Evolutionary conservation across 2,329 filamentous ascomycete species (phyloP).

Genomic region (Verticillium tricorpus): DNA sequence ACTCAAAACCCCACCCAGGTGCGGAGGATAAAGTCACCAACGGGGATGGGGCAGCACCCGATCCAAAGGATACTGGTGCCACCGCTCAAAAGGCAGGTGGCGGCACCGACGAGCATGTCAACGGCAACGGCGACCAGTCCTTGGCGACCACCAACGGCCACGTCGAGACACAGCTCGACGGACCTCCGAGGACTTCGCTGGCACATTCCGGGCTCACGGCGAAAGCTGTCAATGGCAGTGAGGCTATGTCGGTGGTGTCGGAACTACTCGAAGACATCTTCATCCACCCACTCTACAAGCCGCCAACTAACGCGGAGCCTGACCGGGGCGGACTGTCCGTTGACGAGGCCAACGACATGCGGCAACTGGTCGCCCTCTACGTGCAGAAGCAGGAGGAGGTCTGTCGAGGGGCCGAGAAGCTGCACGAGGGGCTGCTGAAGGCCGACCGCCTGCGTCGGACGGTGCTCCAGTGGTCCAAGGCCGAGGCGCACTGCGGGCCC

Average conservation of each 20-base stretch:
- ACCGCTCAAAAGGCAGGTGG: conserved; percentile 10
- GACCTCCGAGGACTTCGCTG: neutral
- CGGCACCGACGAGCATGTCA: neutral
- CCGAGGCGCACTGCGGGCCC: conserved; percentile 65
- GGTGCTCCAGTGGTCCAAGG: conserved; percentile 71
- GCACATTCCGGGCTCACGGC: neutral
- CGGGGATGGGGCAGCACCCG: neutral
- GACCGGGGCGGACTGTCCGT: conserved; percentile 71
- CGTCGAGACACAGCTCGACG: neutral
- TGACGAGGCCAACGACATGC: conserved; percentile 72
- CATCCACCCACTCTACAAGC: conserved; percentile 71
- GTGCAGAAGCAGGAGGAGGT: conserved; percentile 86
- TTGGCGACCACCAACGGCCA: conserved; percentile 1
- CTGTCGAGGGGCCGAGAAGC: conserved; percentile 61
- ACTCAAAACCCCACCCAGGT: neutral
- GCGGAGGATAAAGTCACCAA: neutral
- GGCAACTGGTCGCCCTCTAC: conserved; percentile 68
- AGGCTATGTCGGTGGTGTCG: conserved; percentile 8
- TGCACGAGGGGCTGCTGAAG: conserved; percentile 67
- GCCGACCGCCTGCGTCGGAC: conserved; percentile 68
- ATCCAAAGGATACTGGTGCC: neutral
- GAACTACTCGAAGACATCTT: conserved; percentile 40
- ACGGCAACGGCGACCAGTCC: neutral
- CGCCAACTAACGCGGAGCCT: conserved; percentile 56
- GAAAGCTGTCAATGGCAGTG: conserved; percentile 5